Base-by-base conservation (phyloP, 2,329 filamentous ascomycete genomes). In the Nemania abortiva region DNA sequence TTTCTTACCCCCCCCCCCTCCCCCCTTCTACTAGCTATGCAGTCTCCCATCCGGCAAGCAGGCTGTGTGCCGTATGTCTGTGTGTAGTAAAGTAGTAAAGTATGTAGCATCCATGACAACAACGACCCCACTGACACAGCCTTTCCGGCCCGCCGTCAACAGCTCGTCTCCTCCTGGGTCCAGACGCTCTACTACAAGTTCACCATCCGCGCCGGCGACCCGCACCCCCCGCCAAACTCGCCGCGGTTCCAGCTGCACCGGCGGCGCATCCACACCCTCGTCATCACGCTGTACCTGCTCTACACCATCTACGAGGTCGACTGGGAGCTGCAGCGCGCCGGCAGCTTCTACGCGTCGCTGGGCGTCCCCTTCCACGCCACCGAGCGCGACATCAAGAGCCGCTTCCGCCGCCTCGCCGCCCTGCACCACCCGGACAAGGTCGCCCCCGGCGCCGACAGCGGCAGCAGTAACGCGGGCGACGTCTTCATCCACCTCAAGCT, bases 291-390 rank as follows among this genome's bases (percentile, higher is more conserved):
- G 69, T 99, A 98, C 83, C 92, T 98, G 45, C 82, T 91, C 72
- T 98, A 97, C 85, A 97, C 94, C 55, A 89, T 98, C 76, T 96
- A 95, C 83, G 95, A 98, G 82, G 92, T 94, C 76, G 93, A 97
- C 85, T 90, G 92, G 83, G 90, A 93, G 71, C 86, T 97, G 31
- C 91, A 89, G 71, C 84, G 86, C 53, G 84, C 86, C 1, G 90
- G 91, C 20, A 90, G 93, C 80, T 97, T 92, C 83, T 98, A 98
- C 83, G 84, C 88, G 55, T 87, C 91, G 71, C 88, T 99, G 0
- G 89, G 89, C 42, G 87, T 98, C 0, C 84, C 90, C 13, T 85
- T 91, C 45, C 80, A 87, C 65, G 91, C 92, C 11, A 86, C 88
- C 62, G 94, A 97, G 62, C 88, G 88, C 74, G 90, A 91, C 13